Conservation (phyloP, 2,329 filamentous ascomycete genomes). For the Fusarium tanahbumbuense region DNA sequence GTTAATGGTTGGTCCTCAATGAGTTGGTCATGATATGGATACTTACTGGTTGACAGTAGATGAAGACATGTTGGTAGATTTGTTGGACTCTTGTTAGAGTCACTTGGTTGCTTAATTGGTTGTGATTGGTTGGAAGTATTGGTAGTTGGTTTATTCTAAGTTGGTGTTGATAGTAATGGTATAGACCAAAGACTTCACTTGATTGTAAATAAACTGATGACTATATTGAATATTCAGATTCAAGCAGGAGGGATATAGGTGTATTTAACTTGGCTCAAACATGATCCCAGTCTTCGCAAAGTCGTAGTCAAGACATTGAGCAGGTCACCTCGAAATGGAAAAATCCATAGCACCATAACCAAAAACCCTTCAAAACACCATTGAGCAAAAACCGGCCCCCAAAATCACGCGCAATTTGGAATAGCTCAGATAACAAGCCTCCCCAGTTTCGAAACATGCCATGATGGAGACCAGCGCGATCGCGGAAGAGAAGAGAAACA, state of each 20-base stretch:
- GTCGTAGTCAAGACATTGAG: slow-evolving; percentile 18
- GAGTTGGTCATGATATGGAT: not conserved
- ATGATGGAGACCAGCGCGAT: not conserved
- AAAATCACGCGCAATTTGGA: slow-evolving; percentile 10
- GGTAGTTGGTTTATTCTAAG: not conserved
- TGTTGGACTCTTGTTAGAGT: not conserved
- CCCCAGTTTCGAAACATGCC: not conserved
- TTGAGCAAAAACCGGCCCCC: slow-evolving; percentile 24
- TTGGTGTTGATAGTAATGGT: not conserved
- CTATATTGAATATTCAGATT: not conserved
- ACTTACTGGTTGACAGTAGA: slow-evolving; percentile 25
- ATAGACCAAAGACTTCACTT: not conserved
- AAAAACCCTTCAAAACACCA: not conserved
- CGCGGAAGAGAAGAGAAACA: slow-evolving; percentile 15
- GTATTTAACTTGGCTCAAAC: slow-evolving; percentile 1
- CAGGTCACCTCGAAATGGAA: slow-evolving; percentile 25
- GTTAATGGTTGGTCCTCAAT: not conserved
- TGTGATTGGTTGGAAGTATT: not conserved
- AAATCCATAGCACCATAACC: slow-evolving; percentile 20
- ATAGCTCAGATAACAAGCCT: not conserved
- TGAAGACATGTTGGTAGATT: slow-evolving; percentile 24
- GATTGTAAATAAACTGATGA: slow-evolving; percentile 1
- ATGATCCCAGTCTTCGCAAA: not conserved
- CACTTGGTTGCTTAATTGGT: slow-evolving; percentile 4
- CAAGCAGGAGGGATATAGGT: not conserved